Conservation (phyloP, 805 yeast species). For the Myxozyma mucilagina region DNA sequence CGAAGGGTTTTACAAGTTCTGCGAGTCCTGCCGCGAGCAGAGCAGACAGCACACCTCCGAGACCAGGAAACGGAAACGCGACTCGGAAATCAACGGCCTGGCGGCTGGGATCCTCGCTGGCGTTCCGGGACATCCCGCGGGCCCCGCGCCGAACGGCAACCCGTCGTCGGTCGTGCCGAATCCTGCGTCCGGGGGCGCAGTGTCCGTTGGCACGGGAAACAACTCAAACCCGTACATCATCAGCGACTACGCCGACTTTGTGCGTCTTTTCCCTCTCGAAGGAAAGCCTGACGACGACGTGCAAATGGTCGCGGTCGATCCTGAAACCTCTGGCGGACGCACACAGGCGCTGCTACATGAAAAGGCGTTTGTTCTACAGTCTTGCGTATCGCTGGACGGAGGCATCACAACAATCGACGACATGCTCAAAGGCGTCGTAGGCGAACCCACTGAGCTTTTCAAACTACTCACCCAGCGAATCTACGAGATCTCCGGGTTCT, state of each 20-base stretch:
- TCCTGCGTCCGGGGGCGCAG: neutral
- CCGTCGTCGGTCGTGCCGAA: neutral
- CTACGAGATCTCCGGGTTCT: conserved; percentile 21
- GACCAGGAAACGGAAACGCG: conserved; percentile 29
- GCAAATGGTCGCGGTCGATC: conserved; percentile 6
- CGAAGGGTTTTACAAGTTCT: conserved; percentile 26
- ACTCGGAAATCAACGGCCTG: conserved; percentile 1
- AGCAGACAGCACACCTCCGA: conserved; percentile 29
- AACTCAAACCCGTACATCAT: conserved; percentile 4
- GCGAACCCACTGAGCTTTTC: conserved; percentile 27
- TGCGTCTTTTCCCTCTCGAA: conserved; percentile 17
- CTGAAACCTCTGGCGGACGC: neutral
- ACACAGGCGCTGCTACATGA: conserved; percentile 9
- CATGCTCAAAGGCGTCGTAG: conserved; percentile 57
- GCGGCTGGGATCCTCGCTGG: conserved; percentile 2
- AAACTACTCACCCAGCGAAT: conserved; percentile 15
- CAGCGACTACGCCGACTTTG: conserved; percentile 9
- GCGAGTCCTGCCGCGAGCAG: conserved; percentile 25
- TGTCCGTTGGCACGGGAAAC: neutral
- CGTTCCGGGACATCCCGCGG: neutral
- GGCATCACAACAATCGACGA: conserved; percentile 61
- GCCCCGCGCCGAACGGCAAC: neutral
- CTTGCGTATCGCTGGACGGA: conserved; percentile 35
- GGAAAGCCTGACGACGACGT: conserved; percentile 7
- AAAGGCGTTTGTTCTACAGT: conserved; percentile 14